Conservation (phyloP, 352 stramenopile species). For the Peronosclerospora sorghi region DNA sequence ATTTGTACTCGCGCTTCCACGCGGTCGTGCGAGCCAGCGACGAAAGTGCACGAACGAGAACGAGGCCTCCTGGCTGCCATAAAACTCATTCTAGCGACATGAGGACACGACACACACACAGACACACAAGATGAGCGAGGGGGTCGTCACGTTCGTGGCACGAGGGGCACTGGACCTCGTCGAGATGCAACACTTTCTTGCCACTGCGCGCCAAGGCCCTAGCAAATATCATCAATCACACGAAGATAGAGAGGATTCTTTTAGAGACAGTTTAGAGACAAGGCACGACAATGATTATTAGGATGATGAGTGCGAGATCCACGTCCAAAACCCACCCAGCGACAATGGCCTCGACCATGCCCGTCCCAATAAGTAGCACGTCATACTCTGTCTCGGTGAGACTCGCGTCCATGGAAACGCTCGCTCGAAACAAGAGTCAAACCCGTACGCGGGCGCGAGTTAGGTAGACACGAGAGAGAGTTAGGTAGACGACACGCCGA, state of each 20-base stretch:
- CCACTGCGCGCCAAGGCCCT: constrained; percentile 53
- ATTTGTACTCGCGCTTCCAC: constrained; percentile 33
- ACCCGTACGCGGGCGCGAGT: no score
- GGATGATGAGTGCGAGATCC: background rate
- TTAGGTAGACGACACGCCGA: no score
- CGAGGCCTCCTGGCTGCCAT: constrained; percentile 70
- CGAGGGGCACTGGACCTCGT: constrained; percentile 30
- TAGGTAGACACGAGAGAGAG: no score
- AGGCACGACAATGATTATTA: background rate
- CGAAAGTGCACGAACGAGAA: constrained; percentile 50
- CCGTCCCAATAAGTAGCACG: constrained; percentile 64
- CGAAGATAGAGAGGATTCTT: background rate
- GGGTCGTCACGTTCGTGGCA: background rate
- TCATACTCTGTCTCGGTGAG: constrained; percentile 62
- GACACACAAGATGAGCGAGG: background rate
- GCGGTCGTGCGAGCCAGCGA: no score
- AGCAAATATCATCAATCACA: background rate
- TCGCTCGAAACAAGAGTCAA: no score
- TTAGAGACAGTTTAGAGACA: no score
- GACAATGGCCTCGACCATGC: constrained; percentile 70
- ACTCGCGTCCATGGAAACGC: constrained; percentile 31
- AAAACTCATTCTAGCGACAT: constrained; percentile 65
- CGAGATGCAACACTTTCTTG: constrained; percentile 69
- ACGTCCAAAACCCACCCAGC: constrained; percentile 24
- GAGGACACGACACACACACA: background rate